Evolutionary conservation across 2,329 filamentous ascomycete species (phyloP).

Genomic region (Emergomyces africanus): DNA sequence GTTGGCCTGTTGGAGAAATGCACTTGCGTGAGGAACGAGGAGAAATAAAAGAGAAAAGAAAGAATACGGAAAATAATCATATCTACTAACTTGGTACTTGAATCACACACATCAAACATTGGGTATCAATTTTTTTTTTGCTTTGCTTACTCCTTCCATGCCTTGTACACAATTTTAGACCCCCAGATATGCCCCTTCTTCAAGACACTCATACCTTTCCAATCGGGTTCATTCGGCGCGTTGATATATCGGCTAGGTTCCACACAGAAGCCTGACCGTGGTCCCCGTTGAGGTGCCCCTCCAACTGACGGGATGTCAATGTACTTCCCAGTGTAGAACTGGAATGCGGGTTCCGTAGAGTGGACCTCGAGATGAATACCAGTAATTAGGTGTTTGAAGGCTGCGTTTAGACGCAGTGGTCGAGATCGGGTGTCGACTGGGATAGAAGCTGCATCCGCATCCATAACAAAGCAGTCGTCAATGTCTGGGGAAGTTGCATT

Average conservation of each 20-base stretch:
- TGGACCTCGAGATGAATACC: conserved; percentile 72
- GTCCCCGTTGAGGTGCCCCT: conserved; percentile 48
- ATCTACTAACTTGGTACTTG: too few relatives aligned
- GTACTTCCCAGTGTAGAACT: conserved; percentile 86
- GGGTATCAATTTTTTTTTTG: background rate
- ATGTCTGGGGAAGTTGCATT: conserved; percentile 59
- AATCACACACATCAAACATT: background rate
- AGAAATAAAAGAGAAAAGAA: background rate
- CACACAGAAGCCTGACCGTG: conserved; percentile 73
- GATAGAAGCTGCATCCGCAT: conserved; percentile 46
- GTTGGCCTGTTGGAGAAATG: background rate
- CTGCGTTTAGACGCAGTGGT: conserved; percentile 54
- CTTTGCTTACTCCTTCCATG: conserved; percentile 53
- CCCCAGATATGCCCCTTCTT: conserved; percentile 81
- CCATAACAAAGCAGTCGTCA: conserved; percentile 82
- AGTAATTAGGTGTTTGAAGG: conserved; percentile 60
- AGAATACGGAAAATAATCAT: background rate
- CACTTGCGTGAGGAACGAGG: background rate
- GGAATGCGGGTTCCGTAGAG: conserved; percentile 91
- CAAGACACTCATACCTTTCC: conserved; percentile 64
- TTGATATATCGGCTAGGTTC: conserved; percentile 90
- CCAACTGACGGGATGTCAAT: conserved; percentile 59
- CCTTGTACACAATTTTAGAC: conserved; percentile 67
- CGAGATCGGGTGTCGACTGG: conserved; percentile 53
- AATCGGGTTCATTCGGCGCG: conserved; percentile 67